Evolutionary conservation across 208 protist species (phyloP).

Genomic region (Wallacemonas sp.): DNA sequence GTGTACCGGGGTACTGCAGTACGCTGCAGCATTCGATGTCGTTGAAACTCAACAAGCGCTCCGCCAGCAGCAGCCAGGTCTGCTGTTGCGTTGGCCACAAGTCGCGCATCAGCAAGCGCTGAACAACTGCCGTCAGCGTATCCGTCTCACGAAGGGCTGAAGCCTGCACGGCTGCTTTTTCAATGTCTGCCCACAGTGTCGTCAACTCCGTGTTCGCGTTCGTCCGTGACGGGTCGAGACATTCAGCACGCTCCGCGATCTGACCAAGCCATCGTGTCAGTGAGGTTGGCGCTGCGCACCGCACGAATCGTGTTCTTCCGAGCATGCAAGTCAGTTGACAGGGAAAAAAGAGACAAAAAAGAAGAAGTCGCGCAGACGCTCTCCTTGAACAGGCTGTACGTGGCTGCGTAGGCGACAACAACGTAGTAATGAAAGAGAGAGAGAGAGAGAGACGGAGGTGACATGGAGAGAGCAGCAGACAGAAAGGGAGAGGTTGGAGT

Average conservation of each 20-base stretch:
- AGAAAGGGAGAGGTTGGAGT: too few relatives aligned
- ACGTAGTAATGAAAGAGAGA: not conserved
- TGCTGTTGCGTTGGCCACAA: slow-evolving; percentile 17
- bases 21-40: slow-evolving; percentile 56
- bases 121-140: slow-evolving; percentile 44
- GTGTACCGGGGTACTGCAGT: slow-evolving; percentile 55
- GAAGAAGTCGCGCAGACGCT: too few relatives aligned
- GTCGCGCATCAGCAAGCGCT: slow-evolving; percentile 27
- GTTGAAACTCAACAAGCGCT: slow-evolving; percentile 46
- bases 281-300: slow-evolving; percentile 22
- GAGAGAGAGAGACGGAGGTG: not conserved
- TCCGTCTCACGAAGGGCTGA: slow-evolving; percentile 51
- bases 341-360: too few relatives aligned
- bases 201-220: not conserved
- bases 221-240: not conserved
- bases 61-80: slow-evolving; percentile 45
- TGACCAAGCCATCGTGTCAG: slow-evolving; percentile 25
- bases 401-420: too few relatives aligned
- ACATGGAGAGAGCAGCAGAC: too few relatives aligned
- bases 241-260: slow-evolving; percentile 32
- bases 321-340: too few relatives aligned
- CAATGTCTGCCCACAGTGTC: slow-evolving; percentile 49
- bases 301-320: not conserved
- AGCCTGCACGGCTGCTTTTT: slow-evolving; percentile 27
- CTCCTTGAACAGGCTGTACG: too few relatives aligned